Evolutionary conservation across 352 stramenopile genomes (phyloP), one percentile per base, ranked within the genome.

Genomic region (Phytopythium helicoides): DNA sequence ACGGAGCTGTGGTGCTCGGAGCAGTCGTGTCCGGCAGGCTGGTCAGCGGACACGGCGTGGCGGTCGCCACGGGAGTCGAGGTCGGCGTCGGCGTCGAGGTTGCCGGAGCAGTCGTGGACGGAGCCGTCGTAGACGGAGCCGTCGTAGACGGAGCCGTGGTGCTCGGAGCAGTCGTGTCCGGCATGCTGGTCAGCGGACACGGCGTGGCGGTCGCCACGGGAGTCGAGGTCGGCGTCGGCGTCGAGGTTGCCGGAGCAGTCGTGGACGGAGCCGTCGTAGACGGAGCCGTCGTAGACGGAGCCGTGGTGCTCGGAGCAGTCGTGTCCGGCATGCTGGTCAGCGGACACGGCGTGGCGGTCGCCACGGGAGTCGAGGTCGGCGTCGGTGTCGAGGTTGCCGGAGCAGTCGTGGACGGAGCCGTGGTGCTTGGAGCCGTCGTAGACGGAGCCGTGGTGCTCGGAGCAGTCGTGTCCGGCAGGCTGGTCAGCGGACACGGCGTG

Each of bases 1-100:
- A n/a, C n/a, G n/a, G n/a, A n/a, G n/a, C n/a, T n/a, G n/a, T n/a
- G n/a, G n/a, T n/a, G n/a, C n/a, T n/a, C n/a, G n/a, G n/a, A 14
- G 52, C 36, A 8, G 25, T 47, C 23, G 52, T 53, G 23, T 52
- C 52, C 42, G 52, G 35, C 31, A 59, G 42, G 1, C 34, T 52
- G 6, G 52, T 58, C 21, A 58, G 41, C 2, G 52, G 52, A 14
- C 52, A 58, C 2, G 52, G 53, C 1, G 53, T 59, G 48, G 28
- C 28, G 5, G 28, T 33, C 28, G 28, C 28, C 5, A 9, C 28
- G 9, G 28, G 28, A 5, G 28, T 33, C 28, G 28, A 33, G 28
- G 28, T 33, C 28, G 28, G 28, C 9, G 28, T 33, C 28, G 28
- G 28, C 9, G 59, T 52, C 16, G 40, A 34, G 28, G 28, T 33